Base-by-base conservation (phyloP, 805 yeast species). In the Candida krabiensis region DNA sequence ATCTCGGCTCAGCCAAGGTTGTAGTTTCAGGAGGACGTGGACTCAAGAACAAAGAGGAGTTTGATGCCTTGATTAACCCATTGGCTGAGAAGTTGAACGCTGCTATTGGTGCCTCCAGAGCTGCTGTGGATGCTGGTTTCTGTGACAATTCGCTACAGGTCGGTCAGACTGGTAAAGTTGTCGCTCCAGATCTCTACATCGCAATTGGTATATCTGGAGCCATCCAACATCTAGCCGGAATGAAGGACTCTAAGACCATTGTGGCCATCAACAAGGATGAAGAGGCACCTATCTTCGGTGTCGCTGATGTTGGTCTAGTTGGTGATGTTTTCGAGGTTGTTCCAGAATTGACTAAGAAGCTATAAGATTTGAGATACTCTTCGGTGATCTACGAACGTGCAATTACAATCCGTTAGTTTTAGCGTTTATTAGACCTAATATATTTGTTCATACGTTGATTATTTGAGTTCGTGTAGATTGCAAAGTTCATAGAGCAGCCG, bases 171-270 rank as follows among this genome's bases (percentile, higher is more conserved):
- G 99, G 99, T 53, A 93, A 93, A 64, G 90, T 90, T 38, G 95
- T 93, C 23, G 98, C 98, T 6, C 99, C 99, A 28, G 96, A 90
- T 28, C 73, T 90, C 46, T 93, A 93, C 61, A 66, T 93, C 31
- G 98, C 97, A 3, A 80, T 90, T 28, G 99, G 99, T 47, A 79
- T 93, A 41, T 85, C 96, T 15, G 99, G 99, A 46, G 99, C 99
- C 22, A 91, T 91, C 56, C 99, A 91, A 69, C 99, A 91, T 67
- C 70, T 93, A 56, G 99, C 99, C 2, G 99, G 99, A 49, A 91
- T 91, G 97, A 91, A 90, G 66, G 97, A 91, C 60, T 77, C 96
- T 29, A 91, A 89, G 69, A 79, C 82, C 24, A 88, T 91, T 61
- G 97, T 89, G 22, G 96, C 96, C 27, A 86, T 91, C 44, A 91